Evolutionary conservation across 2,329 filamentous ascomycete genomes (phyloP), one percentile per base, ranked within the genome.

Genomic region (Aspergillus ibericus): DNA sequence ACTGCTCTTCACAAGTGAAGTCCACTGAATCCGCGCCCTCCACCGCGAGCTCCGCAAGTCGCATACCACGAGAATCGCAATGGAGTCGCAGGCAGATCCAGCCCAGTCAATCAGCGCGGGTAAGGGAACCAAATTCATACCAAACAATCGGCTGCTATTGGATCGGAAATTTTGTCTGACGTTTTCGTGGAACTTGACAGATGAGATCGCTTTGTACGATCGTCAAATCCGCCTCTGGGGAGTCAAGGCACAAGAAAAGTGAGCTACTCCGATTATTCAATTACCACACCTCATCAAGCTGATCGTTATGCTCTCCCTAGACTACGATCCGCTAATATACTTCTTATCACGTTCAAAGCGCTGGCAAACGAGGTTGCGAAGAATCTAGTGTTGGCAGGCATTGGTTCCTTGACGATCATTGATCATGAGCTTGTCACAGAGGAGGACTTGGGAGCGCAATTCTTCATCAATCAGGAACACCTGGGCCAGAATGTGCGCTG

Each of bases 221-320:
- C 88, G 95, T 51, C 95, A 99, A 75, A 97, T 99, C 70, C 89
- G 95, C 55, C 87, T 99, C 29, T 99, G 95, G 95, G 95, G 95
- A 44, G 91, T 98, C 71, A 88, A 95, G 69, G 95, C 95, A 6
- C 95, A 99, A 75, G 90, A 96, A 73, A 84, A 83, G 83, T 85
- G 71, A 69, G 72, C 58, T 16, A 9, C 5, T 12, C 35, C 42
- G n/a, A 13, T 12, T 16, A n/a, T 13, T 29, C 16, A 5, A 20
- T 27, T 40, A 10, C 22, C 36, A 20, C 29, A 42, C 25, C 8
- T 42, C 10, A n/a, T 10, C 12, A 59, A 56, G 22, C 53, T 55
- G 10, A 29, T 10, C n/a, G 18, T 46, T 32, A 36, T 44, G 51
- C 29, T 20, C 25, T 47, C 18, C 34, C 4, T 57, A 92, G 90